phyloP scores from a whole-genome alignment of 2,329 filamentous ascomycete genomes.

The Talaromyces sp. region DNA sequence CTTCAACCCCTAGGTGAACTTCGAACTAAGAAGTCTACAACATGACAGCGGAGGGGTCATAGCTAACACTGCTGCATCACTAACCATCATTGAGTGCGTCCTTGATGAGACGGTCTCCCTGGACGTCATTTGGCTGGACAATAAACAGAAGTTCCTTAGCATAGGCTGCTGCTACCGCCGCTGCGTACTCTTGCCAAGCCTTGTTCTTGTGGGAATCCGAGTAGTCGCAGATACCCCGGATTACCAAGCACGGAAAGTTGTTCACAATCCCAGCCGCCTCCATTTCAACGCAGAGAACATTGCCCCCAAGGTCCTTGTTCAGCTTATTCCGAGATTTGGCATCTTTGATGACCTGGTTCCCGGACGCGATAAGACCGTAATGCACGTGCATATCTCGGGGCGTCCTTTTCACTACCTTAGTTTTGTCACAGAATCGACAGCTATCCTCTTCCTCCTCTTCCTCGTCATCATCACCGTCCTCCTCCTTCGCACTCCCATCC shows the following conservation, averaged over 20 bases:
- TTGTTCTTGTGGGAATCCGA: slow-evolving; percentile 21
- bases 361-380: slow-evolving; percentile 25
- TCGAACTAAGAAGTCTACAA: too few relatives aligned
- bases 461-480: neutral
- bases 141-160: slow-evolving; percentile 16
- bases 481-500: neutral
- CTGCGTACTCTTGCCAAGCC: slow-evolving; percentile 19
- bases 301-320: neutral
- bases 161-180: slow-evolving; percentile 20
- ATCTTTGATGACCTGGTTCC: slow-evolving; percentile 22
- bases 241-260: slow-evolving; percentile 20
- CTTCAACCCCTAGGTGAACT: too few relatives aligned
- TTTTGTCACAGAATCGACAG: neutral
- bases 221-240: slow-evolving; percentile 23
- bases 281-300: slow-evolving; percentile 6
- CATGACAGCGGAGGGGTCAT: too few relatives aligned
- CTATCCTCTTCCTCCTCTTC: neutral
- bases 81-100: neutral
- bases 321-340: slow-evolving; percentile 17
- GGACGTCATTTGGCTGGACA: neutral
- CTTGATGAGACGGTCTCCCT: neutral
- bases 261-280: slow-evolving; percentile 18
- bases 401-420: neutral
- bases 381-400: slow-evolving; percentile 18
- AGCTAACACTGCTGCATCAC: too few relatives aligned